Conservation (phyloP, 2,329 filamentous ascomycete species). For the Alternaria burnsii region DNA sequence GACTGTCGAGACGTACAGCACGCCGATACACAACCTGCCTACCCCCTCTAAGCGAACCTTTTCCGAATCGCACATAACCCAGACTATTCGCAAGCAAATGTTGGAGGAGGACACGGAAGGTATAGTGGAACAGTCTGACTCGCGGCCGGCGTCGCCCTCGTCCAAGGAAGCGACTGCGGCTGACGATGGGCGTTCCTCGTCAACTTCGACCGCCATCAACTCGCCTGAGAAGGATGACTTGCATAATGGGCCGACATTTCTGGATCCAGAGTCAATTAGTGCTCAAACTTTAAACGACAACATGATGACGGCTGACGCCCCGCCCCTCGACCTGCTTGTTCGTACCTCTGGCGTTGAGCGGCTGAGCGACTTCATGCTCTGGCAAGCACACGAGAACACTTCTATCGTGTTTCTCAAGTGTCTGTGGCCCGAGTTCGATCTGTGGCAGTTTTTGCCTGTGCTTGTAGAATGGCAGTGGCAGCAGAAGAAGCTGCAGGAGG, state of each 20-base stretch:
- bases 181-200: conserved; percentile 43
- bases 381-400: conserved; percentile 94
- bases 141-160: conserved; percentile 45
- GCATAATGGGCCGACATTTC: conserved; percentile 42
- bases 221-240: conserved; percentile 44
- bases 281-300: conserved; percentile 81
- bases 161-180: conserved; percentile 46
- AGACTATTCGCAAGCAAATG: conserved; percentile 73
- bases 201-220: conserved; percentile 52
- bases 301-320: conserved; percentile 85
- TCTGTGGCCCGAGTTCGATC: conserved; percentile 94
- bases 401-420: conserved; percentile 92
- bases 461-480: conserved; percentile 86
- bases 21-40: conserved; percentile 66
- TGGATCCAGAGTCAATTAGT: conserved; percentile 90
- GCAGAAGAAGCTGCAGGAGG: conserved; percentile 54
- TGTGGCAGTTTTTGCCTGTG: conserved; percentile 92
- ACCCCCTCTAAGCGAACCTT: conserved; percentile 72
- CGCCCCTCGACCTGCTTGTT: conserved; percentile 88
- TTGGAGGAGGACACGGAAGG: conserved; percentile 52
- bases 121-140: conserved; percentile 34
- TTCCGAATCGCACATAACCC: conserved; percentile 84
- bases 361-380: conserved; percentile 97
- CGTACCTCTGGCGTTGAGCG: conserved; percentile 92
- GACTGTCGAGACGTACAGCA: conserved; percentile 87